Base-by-base conservation (phyloP, 352 stramenopile species). In the Pilasporangium apinafurcum region DNA sequence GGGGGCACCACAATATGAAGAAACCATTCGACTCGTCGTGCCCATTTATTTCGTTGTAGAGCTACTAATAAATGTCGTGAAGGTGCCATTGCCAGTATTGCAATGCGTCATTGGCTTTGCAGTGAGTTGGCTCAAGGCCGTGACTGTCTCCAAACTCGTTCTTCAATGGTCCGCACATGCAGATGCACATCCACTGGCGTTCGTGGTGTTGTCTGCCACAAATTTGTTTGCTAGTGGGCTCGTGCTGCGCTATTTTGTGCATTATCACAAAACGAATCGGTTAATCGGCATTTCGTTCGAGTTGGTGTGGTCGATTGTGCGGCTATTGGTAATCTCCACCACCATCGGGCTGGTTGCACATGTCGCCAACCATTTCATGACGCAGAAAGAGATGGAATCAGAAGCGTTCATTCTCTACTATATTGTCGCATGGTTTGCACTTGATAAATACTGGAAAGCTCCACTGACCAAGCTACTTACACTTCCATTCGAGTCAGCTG, bases 381-480 rank as follows among this genome's bases (percentile, higher is more conserved):
- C 55, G 22, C 68, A 66, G 18, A 48, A 62, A 44, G 68, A 81
- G 50, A 57, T 60, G n/a, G 52, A 70, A 25, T 21, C 72, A 5
- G 75, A 87, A 34, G 75, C 69, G 16, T 54, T 49, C 12, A 56
- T 55, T 22, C 59, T 88, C n/a, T 82, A 85, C 45, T 71, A 79
- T 29, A 62, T 60, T 20, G 64, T 88, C 34, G 68, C 73, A n/a
- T 86, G 70, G 68, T 86, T 83, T 41, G 59, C 67, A 21, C 59
- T 88, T 16, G 37, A 86, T 58, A 86, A 86, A 33, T 88, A 88
- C 41, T 88, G 67, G 70, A 78, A 79, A 47, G 56, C 60, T 17
- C 31, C 74, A 12, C 37, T 86, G 14, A 39, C 50, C n/a, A 42
- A 56, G 4, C 44, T 78, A 24, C 48, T 86, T 21, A 33, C 59